Evolutionary conservation across 441 rosid genomes (phyloP).

Genomic region (Geranium incanum): DNA sequence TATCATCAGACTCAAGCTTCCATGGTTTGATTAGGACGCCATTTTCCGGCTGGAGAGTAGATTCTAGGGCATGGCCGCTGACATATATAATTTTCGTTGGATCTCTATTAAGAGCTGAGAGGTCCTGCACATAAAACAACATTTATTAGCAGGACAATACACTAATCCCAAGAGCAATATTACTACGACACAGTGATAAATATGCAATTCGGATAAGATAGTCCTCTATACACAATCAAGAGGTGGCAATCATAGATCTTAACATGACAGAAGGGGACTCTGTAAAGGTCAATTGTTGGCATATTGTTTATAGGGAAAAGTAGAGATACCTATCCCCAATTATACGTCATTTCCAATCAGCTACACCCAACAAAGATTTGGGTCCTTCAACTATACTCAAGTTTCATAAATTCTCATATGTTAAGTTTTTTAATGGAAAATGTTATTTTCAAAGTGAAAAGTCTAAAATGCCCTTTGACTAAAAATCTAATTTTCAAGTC

Average conservation of each 20-base stretch:
- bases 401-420: too few species aligned
- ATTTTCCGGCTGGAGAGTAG: constrained; percentile 84
- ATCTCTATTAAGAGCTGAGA: constrained; percentile 86
- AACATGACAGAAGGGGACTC: too few species aligned
- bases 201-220: background rate
- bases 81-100: constrained; percentile 68
- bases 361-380: too few species aligned
- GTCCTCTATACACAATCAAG: background rate
- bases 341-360: too few species aligned
- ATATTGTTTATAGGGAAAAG: too few species aligned
- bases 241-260: background rate
- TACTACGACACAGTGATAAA: background rate
- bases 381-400: too few species aligned
- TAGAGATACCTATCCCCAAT: too few species aligned
- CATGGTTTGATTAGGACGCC: constrained; percentile 68
- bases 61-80: constrained; percentile 69
- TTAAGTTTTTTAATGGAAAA: too few species aligned
- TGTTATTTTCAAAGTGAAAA: too few species aligned
- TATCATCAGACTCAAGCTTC: constrained; percentile 55
- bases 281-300: too few species aligned
- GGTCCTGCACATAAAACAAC: constrained; percentile 49
- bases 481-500: too few species aligned
- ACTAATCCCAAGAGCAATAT: background rate
- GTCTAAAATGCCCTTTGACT: too few species aligned
- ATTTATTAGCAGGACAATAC: background rate